These are phyloP conservation scores for Aspergillus glaucus DNA, from an alignment of 2,329 filamentous ascomycete species.

Conservation along the genomic window DNA sequence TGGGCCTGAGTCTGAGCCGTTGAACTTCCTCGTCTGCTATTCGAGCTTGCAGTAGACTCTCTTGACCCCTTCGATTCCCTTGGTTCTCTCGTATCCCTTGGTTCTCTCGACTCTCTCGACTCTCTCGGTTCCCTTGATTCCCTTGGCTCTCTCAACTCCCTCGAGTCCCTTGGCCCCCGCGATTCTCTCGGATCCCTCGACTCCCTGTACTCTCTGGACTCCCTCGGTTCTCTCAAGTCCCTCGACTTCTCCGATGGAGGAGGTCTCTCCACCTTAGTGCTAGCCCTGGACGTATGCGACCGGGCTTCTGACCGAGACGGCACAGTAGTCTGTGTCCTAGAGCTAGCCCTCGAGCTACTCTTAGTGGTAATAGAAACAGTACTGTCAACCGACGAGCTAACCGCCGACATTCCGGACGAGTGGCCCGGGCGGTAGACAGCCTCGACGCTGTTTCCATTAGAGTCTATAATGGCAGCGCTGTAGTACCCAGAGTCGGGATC, in stretches of 20 bases:
- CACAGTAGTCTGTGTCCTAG: conserved; percentile 24
- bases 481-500: conserved; percentile 52
- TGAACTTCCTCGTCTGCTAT: too few species aligned
- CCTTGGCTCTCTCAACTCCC: too few species aligned
- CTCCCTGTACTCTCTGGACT: too few species aligned
- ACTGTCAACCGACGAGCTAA: conserved; percentile 28
- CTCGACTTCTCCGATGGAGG: conserved; percentile 6
- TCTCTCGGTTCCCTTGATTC: too few species aligned
- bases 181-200: too few species aligned
- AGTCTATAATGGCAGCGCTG: conserved; percentile 62
- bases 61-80: too few species aligned
- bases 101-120: too few species aligned
- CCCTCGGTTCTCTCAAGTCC: too few species aligned
- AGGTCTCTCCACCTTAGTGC: conserved; percentile 17
- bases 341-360: conserved; percentile 21
- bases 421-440: conserved; percentile 54
- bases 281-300: conserved; percentile 23
- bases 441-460: conserved; percentile 79
- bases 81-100: too few species aligned
- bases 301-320: conserved; percentile 23
- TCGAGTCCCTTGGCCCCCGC: too few species aligned
- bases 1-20: conserved; percentile 15
- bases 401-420: conserved; percentile 21
- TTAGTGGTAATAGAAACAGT: conserved; percentile 35
- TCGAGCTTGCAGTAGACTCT: too few species aligned